phyloP scores from a whole-genome alignment of 441 rosid species.

The Adansonia madagascariensis region DNA sequence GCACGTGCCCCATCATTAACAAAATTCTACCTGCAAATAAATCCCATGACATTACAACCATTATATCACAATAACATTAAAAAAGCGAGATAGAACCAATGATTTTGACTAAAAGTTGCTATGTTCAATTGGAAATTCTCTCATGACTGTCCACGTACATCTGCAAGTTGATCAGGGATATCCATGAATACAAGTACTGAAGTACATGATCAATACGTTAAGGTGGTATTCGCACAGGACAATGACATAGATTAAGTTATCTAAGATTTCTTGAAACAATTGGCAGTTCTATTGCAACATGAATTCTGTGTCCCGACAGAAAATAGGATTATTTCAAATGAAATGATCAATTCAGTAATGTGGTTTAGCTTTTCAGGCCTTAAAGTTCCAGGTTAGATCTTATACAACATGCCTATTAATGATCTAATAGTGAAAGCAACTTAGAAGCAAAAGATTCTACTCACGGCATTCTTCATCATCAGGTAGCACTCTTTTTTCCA shows the following conservation, averaged over 20 bases:
- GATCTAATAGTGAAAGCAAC: not conserved
- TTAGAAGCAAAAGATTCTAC: constrained; percentile 24
- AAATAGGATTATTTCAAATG: not conserved
- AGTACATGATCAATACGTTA: not conserved
- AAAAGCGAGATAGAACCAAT: not conserved
- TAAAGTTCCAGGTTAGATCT: not conserved
- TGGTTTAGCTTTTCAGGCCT: not conserved
- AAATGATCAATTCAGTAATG: not conserved
- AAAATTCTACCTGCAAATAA: constrained; percentile 64
- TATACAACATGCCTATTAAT: not conserved
- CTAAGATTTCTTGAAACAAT: not conserved
- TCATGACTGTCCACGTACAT: not conserved
- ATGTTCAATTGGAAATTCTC: not conserved
- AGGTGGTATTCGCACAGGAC: not conserved
- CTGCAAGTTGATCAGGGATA: not conserved
- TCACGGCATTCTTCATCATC: constrained; percentile 76
- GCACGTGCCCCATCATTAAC: constrained; percentile 75
- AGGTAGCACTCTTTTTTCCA: constrained; percentile 65
- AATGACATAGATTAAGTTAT: not conserved
- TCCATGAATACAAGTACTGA: not conserved
- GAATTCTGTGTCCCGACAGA: not conserved
- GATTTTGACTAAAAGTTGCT: not conserved
- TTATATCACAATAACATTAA: not conserved
- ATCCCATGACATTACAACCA: constrained; percentile 26
- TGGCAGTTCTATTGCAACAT: not conserved